A percentile compares a stretch with the other conserved stretches of the same genome.
phyloP scores from a whole-genome alignment of 805 yeast species.

The Hagleromyces aurorensis region DNA sequence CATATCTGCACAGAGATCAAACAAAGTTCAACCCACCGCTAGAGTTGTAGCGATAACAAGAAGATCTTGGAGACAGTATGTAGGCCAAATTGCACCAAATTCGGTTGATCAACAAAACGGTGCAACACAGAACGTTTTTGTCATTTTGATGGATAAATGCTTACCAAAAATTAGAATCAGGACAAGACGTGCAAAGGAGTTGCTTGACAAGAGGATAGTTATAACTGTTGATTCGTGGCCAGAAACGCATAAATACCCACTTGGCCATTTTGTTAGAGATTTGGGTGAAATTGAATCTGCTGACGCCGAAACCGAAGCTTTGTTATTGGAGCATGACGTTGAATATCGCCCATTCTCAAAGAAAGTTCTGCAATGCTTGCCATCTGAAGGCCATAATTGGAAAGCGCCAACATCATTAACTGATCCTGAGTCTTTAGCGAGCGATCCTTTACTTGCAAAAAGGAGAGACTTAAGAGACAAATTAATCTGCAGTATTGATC shows the following conservation, averaged over 20 bases:
- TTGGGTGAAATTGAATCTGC: slow-evolving; percentile 87
- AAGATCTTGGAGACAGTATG: slow-evolving; percentile 94
- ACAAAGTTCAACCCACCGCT: slow-evolving; percentile 81
- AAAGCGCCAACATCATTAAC: slow-evolving; percentile 62
- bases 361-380: slow-evolving; percentile 85
- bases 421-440: slow-evolving; percentile 45
- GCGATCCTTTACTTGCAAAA: slow-evolving; percentile 40
- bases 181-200: slow-evolving; percentile 77
- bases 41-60: slow-evolving; percentile 79
- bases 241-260: slow-evolving; percentile 70
- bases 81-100: slow-evolving; percentile 81
- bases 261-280: slow-evolving; percentile 88
- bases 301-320: slow-evolving; percentile 93
- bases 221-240: slow-evolving; percentile 94
- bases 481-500: slow-evolving; percentile 91
- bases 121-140: slow-evolving; percentile 72
- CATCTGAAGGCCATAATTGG: slow-evolving; percentile 92
- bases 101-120: slow-evolving; percentile 55
- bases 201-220: slow-evolving; percentile 85
- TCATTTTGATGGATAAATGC: slow-evolving; percentile 79
- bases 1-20: slow-evolving; percentile 43
- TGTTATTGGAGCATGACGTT: slow-evolving; percentile 88
- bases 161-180: slow-evolving; percentile 81
- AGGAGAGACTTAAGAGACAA: slow-evolving; percentile 84
- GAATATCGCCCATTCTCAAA: slow-evolving; percentile 94